These are phyloP conservation scores for Penicillium sp. DNA, from an alignment of 2,329 filamentous ascomycete species.

Conservation along the genomic window DNA sequence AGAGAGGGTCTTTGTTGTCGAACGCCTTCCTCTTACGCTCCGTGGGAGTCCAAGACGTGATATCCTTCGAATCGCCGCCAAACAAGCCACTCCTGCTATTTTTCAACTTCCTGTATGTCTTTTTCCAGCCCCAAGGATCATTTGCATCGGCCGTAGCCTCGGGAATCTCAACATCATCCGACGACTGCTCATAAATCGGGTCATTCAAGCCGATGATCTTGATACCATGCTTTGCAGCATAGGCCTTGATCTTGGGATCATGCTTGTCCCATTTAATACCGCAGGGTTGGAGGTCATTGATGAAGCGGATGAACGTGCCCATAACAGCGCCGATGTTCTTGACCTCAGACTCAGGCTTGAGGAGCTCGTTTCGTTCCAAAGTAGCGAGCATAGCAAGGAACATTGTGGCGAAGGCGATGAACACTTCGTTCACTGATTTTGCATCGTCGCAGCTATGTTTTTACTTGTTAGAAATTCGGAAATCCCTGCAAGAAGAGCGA, in stretches of 20 bases:
- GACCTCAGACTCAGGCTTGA: constrained; percentile 38
- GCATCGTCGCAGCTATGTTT: constrained; percentile 14
- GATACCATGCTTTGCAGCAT: constrained; percentile 21
- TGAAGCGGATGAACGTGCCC: constrained; percentile 33
- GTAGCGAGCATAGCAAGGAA: constrained; percentile 44
- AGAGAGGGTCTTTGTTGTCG: constrained; percentile 39
- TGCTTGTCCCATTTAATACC: neutral
- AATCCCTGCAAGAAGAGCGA: neutral
- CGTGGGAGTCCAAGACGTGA: constrained; percentile 35
- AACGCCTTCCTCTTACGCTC: constrained; percentile 37
- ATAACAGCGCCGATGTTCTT: constrained; percentile 43
- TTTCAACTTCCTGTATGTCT: neutral
- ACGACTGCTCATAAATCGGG: constrained; percentile 23
- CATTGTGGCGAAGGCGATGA: constrained; percentile 13
- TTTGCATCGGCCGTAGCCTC: neutral
- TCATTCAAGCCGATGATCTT: constrained; percentile 12
- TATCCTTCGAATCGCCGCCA: constrained; percentile 43
- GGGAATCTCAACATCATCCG: constrained; percentile 26
- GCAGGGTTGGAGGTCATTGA: neutral
- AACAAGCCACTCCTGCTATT: constrained; percentile 12
- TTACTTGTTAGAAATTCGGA: neutral
- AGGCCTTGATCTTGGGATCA: constrained; percentile 11
- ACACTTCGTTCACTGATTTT: neutral
- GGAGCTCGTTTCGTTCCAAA: constrained; percentile 35
- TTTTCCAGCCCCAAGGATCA: constrained; percentile 12